Percentiles rank a stretch among this genome's conserved stretches.
phyloP scores from a whole-genome alignment of 2,329 filamentous ascomycete species.

The Endocalyx cinctus region DNA sequence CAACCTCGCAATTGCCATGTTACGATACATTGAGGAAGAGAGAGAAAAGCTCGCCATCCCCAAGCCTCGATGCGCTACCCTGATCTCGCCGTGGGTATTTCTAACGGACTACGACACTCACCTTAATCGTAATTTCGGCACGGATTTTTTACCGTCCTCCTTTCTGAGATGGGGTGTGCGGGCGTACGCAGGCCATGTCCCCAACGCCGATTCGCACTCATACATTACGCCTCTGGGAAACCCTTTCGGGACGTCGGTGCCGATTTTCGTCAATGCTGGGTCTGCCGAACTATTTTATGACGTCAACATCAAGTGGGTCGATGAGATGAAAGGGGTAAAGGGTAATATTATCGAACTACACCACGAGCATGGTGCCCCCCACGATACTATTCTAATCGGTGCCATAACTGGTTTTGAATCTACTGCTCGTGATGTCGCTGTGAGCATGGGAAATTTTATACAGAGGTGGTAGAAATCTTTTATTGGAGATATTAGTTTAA shows the following conservation, averaged over 20 bases:
- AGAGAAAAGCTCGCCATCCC: constrained; percentile 20
- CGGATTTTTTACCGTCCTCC: constrained; percentile 34
- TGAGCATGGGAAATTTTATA: constrained; percentile 7
- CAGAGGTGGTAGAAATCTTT: too few species aligned
- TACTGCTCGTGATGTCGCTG: constrained; percentile 15
- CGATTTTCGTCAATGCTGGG: constrained; percentile 16
- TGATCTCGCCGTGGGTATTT: constrained; percentile 24
- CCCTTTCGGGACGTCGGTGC: constrained; percentile 15
- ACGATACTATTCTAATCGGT: constrained; percentile 41
- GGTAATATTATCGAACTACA: constrained; percentile 28
- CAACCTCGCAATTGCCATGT: constrained; percentile 38
- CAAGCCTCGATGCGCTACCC: constrained; percentile 29
- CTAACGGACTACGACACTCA: constrained; percentile 7
- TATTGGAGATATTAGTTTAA: too few species aligned
- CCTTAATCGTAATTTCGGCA: constrained; percentile 6
- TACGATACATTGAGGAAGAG: constrained; percentile 41
- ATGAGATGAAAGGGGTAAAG: constrained; percentile 13
- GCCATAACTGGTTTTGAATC: constrained; percentile 36
- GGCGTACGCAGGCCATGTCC: constrained; percentile 24
- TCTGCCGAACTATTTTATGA: constrained; percentile 25
- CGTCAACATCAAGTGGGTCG: constrained; percentile 55
- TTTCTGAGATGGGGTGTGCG: constrained; percentile 38
- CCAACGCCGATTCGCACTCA: constrained; percentile 16
- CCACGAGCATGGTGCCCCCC: constrained; percentile 33
- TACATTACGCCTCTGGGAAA: constrained; percentile 26